Evolutionary conservation across 352 stramenopile species (phyloP), one percentile per base, ranked within the genome.

Genomic region (Saprolegnia parasitica): DNA sequence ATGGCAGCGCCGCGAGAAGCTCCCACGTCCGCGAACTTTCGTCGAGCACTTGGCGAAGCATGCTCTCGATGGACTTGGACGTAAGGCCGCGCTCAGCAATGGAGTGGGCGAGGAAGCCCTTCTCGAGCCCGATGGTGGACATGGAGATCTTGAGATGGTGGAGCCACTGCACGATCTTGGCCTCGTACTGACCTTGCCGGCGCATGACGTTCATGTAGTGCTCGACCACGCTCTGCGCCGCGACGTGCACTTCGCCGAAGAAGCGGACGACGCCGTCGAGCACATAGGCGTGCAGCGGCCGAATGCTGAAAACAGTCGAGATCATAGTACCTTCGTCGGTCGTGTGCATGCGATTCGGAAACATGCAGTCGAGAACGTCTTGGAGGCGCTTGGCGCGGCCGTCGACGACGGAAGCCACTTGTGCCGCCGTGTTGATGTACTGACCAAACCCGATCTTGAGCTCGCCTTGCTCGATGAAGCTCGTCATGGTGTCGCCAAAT

Each of bases 181-280:
- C 35, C 39, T 60, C 63, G 15, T 55, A 47, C 16, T 35, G 10
- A 11, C 29, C 0, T 47, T 29, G 39, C 23, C 26, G 54, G 16
- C 47, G 54, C 23, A 52, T 23, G 13, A 26, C 32, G 8, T 62
- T 24, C 23, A 35, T 57, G 21, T 62, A 70, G 23, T 60, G n/a
- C 8, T 29, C 16, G 4, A 70, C 63, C 35, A 70, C 20, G 16
- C 29, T 63, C 32, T 42, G 49, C 16, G 63, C 63, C 9, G 29
- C 35, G 24, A 49, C 39, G 52, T 49, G 37, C 10, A 52, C 55
- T 21, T 24, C 21, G 11, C 63, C 63, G 29, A 70, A 52, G 52
- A 70, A 70, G 11, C 21, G 13, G 6, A 61, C 63, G 24, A 70
- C 63, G 52, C 63, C 63, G 42, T 70, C 63, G 23, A 62, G 52